These are phyloP conservation scores for Coriolopsis trogii DNA, from an alignment of 1,284 basidiomycete species.

Conservation along the genomic window DNA sequence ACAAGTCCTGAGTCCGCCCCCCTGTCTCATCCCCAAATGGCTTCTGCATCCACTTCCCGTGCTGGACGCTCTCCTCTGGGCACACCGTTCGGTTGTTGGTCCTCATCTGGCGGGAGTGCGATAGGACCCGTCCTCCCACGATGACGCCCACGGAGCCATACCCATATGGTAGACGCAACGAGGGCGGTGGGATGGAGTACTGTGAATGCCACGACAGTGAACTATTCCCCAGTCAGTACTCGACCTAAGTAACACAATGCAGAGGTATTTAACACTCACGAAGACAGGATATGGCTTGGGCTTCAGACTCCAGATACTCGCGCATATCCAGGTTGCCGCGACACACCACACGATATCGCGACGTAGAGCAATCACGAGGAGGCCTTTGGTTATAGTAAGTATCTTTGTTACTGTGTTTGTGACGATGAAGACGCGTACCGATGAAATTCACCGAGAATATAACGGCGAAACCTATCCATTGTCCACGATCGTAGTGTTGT, in stretches of 20 bases:
- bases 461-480: conserved; percentile 67
- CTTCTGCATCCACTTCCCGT: conserved; percentile 34
- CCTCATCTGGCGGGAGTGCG: conserved; percentile 45
- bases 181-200: conserved; percentile 60
- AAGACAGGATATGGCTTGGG: conserved; percentile 66
- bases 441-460: conserved; percentile 60
- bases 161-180: conserved; percentile 42
- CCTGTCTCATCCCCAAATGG: conserved; percentile 33
- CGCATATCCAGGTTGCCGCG: conserved; percentile 70
- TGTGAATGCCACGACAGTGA: conserved; percentile 61
- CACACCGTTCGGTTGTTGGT: conserved; percentile 4
- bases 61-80: conserved; percentile 23
- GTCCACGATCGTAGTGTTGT: conserved; percentile 51
- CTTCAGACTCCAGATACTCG: conserved; percentile 59
- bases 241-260: not conserved
- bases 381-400: conserved; percentile 34
- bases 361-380: conserved; percentile 55
- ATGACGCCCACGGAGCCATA: conserved; percentile 34
- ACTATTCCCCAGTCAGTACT: conserved; percentile 39
- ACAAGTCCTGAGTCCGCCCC: too few relatives aligned
- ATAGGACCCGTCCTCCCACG: conserved; percentile 41
- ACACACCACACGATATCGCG: conserved; percentile 74
- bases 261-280: conserved; percentile 42
- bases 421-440: conserved; percentile 20
- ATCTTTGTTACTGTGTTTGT: not conserved